Percentiles rank a stretch among this genome's conserved stretches.
Conservation (phyloP, 805 yeast species). For the Blastobotrys mokoenaii region DNA sequence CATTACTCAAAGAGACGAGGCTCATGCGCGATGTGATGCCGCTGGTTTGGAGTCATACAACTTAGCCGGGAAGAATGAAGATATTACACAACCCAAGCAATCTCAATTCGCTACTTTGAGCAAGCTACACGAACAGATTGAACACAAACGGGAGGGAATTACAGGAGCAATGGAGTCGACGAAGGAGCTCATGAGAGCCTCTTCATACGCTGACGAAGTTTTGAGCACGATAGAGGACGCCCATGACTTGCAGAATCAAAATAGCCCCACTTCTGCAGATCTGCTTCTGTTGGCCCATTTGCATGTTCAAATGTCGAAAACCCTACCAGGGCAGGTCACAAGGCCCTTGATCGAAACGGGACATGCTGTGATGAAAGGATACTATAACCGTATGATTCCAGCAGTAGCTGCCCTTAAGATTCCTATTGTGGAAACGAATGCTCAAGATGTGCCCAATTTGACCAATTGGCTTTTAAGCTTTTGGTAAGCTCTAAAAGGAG, state of each 20-base stretch:
- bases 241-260: background rate
- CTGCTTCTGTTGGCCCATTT: conserved; percentile 15
- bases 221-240: background rate
- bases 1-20: conserved; percentile 19
- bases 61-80: background rate
- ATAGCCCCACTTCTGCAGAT: conserved; percentile 7
- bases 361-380: conserved; percentile 8
- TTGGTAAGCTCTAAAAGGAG: too few species aligned
- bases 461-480: background rate
- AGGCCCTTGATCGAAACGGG: conserved; percentile 12
- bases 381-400: background rate
- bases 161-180: conserved; percentile 6
- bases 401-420: background rate
- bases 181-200: conserved; percentile 9
- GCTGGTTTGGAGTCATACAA: conserved; percentile 6
- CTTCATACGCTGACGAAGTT: conserved; percentile 8
- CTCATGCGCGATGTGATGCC: conserved; percentile 12
- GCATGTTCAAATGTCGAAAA: conserved; percentile 7
- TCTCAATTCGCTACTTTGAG: background rate
- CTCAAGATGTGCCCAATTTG: conserved; percentile 8
- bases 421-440: background rate
- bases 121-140: conserved; percentile 1
- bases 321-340: conserved; percentile 12
- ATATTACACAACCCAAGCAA: background rate
- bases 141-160: background rate